phyloP scores from a whole-genome alignment of 2,329 filamentous ascomycete genomes.

The Monilinia fructigena region DNA sequence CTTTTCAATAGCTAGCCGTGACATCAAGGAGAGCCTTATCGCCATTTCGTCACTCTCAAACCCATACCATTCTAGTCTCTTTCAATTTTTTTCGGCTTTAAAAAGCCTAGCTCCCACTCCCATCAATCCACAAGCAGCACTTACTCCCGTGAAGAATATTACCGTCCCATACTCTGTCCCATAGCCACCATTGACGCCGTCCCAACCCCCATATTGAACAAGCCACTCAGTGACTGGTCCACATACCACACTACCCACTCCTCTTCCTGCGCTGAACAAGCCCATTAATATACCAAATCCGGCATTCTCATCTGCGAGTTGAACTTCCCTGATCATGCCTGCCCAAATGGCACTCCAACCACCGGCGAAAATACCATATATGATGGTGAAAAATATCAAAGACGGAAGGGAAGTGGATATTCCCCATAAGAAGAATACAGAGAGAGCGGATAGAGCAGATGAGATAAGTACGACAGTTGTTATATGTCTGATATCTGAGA shows the following conservation, averaged over 20 bases:
- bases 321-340: constrained; percentile 38
- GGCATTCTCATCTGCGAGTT: constrained; percentile 22
- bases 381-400: constrained; percentile 51
- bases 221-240: constrained; percentile 57
- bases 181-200: constrained; percentile 44
- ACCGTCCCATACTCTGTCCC: constrained; percentile 52
- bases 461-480: constrained; percentile 51
- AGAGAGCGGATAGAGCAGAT: constrained; percentile 48
- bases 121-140: constrained; percentile 46
- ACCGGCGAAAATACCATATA: constrained; percentile 59
- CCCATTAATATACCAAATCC: constrained; percentile 41
- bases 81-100: background rate
- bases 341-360: constrained; percentile 51
- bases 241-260: constrained; percentile 58
- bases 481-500: constrained; percentile 47
- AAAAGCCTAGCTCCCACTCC: constrained; percentile 21
- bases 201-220: constrained; percentile 47
- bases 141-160: constrained; percentile 56
- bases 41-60: background rate
- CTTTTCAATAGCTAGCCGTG: background rate
- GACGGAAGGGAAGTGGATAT: constrained; percentile 46
- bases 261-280: constrained; percentile 58
- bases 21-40: background rate
- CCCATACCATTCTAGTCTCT: background rate
- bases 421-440: constrained; percentile 56